These are phyloP conservation scores for Digitaria exilis DNA, from an alignment of 202 grass and related monocot species.

Conservation along the genomic window DNA sequence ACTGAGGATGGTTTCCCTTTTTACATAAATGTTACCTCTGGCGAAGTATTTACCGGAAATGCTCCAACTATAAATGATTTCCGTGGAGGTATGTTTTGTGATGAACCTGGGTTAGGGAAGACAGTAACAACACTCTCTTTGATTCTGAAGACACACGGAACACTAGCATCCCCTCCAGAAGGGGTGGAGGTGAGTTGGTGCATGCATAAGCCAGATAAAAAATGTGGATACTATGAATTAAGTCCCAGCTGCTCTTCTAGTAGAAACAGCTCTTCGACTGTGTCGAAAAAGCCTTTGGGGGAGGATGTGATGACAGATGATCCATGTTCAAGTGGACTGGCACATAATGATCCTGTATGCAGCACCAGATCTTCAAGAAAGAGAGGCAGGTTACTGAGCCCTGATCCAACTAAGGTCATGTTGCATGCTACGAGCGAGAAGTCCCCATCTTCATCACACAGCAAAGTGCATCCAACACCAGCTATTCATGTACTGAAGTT, in stretches of 20 bases:
- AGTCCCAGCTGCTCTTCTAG: slow-evolving; percentile 43
- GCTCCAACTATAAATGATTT: slow-evolving; percentile 76
- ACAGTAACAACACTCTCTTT: slow-evolving; percentile 92
- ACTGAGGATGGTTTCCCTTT: slow-evolving; percentile 81
- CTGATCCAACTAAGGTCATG: slow-evolving; percentile 24
- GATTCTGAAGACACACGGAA: slow-evolving; percentile 94
- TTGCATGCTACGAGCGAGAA: slow-evolving; percentile 35
- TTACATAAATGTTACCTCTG: slow-evolving; percentile 79
- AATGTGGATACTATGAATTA: slow-evolving; percentile 89
- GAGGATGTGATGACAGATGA: slow-evolving; percentile 40
- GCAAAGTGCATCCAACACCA: slow-evolving; percentile 23
- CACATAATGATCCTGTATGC: slow-evolving; percentile 29
- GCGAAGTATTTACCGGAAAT: slow-evolving; percentile 60
- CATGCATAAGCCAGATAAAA: slow-evolving; percentile 75
- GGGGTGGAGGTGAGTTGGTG: slow-evolving; percentile 79
- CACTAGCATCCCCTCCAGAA: slow-evolving; percentile 63
- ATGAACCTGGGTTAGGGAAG: slow-evolving; percentile 98
- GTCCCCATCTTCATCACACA: slow-evolving; percentile 23
- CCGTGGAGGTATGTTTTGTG: slow-evolving; percentile 93
- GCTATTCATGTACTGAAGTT: slow-evolving; percentile 48
- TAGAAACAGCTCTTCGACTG: slow-evolving; percentile 36
- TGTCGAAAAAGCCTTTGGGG: slow-evolving; percentile 41
- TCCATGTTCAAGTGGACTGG: slow-evolving; percentile 33
- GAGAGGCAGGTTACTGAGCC: slow-evolving; percentile 52
- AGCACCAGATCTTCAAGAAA: slow-evolving; percentile 58